These are phyloP conservation scores for Neurospora sp. DNA, from an alignment of 495 filamentous ascomycete genomes.

Conservation along the genomic window DNA sequence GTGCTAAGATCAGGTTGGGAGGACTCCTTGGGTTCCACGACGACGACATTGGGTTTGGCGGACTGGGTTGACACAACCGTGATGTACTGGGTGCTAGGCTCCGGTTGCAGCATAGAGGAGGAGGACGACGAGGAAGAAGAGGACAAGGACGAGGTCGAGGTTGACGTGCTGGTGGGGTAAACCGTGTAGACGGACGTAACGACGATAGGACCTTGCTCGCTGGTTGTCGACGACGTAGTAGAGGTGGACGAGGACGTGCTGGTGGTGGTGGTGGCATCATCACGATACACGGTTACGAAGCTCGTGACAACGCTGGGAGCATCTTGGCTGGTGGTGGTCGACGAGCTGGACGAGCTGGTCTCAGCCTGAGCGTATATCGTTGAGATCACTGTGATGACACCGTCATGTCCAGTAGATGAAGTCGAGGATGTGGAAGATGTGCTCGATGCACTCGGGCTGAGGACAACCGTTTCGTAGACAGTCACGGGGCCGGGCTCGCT, in stretches of 20 bases:
- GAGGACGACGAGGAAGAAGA: not conserved
- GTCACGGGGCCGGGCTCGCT: not conserved
- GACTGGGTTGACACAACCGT: not conserved
- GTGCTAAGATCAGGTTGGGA: not conserved
- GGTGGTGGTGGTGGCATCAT: not conserved
- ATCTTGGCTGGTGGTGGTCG: too few species aligned
- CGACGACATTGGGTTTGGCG: not conserved
- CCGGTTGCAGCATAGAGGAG: not conserved
- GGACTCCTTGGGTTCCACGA: not conserved
- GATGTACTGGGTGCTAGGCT: not conserved
- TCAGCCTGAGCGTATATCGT: not conserved
- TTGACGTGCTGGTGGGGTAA: not conserved
- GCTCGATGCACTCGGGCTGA: not conserved
- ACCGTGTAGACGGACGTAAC: not conserved
- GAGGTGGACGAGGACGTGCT: not conserved
- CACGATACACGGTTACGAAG: too few species aligned
- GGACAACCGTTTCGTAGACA: not conserved
- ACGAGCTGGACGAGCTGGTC: too few species aligned
- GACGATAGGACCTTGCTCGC: not conserved
- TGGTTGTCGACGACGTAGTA: not conserved
- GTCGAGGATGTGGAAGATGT: not conserved
- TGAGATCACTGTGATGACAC: not conserved
- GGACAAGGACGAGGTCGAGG: not conserved
- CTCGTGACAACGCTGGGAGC: too few species aligned
- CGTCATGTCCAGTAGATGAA: not conserved